phyloP scores from a whole-genome alignment of 2,329 filamentous ascomycete species.

The Simplicillium sp. region DNA sequence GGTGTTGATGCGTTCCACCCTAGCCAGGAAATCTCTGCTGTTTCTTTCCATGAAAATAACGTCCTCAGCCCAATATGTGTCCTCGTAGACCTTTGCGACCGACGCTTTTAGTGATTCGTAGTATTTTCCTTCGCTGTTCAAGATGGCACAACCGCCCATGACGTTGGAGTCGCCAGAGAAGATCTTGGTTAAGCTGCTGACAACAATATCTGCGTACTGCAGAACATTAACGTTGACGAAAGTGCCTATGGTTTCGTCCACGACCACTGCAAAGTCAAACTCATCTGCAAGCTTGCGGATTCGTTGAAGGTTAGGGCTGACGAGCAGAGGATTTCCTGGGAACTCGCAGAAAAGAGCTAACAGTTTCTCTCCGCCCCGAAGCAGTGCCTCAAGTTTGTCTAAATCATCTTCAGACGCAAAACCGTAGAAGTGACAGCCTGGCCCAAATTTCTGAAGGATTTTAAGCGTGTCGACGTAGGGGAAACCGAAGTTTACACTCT shows the following conservation, averaged over 20 bases:
- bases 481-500: slow-evolving; percentile 92
- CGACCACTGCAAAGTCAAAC: slow-evolving; percentile 81
- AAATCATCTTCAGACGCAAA: slow-evolving; percentile 68
- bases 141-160: slow-evolving; percentile 74
- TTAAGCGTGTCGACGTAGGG: slow-evolving; percentile 96
- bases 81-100: slow-evolving; percentile 63
- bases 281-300: slow-evolving; percentile 71
- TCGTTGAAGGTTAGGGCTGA: slow-evolving; percentile 73
- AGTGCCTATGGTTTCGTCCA: slow-evolving; percentile 95
- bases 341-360: slow-evolving; percentile 90
- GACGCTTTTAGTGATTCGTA: slow-evolving; percentile 60
- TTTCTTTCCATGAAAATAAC: slow-evolving; percentile 92
- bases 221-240: slow-evolving; percentile 94
- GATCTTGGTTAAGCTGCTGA: slow-evolving; percentile 91
- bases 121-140: slow-evolving; percentile 58
- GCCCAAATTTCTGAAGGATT: slow-evolving; percentile 87
- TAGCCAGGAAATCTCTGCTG: slow-evolving; percentile 77
- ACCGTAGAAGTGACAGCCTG: slow-evolving; percentile 82
- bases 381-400: slow-evolving; percentile 67
- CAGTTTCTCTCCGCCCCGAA: slow-evolving; percentile 65
- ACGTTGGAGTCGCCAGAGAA: slow-evolving; percentile 98
- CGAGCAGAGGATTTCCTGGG: slow-evolving; percentile 82
- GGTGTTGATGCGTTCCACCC: slow-evolving; percentile 74
- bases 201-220: slow-evolving; percentile 80
- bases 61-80: slow-evolving; percentile 92